Evolutionary conservation across 208 protist species (phyloP).

Genomic region (Acanthamoeba healyi): DNA sequence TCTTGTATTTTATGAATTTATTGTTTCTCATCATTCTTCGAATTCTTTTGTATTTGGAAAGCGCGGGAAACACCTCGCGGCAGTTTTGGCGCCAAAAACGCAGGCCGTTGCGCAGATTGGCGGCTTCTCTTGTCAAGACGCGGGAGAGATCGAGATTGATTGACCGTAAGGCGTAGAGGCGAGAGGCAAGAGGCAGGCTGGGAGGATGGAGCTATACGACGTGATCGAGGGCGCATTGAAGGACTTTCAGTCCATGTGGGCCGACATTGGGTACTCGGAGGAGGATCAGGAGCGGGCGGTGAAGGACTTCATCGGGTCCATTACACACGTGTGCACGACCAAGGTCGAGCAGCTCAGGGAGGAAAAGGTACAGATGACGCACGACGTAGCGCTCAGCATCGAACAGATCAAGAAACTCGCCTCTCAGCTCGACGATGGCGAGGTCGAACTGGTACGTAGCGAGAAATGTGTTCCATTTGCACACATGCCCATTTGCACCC

Average conservation of each 20-base stretch:
- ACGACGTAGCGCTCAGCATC: neutral
- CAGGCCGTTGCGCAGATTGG: too few species aligned
- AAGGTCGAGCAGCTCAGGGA: neutral
- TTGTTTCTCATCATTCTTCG: too few species aligned
- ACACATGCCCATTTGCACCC: neutral
- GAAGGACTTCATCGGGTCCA: neutral
- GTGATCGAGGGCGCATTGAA: neutral
- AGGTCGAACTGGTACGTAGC: slow-evolving; percentile 39
- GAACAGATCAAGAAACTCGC: slow-evolving; percentile 20
- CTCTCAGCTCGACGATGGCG: slow-evolving; percentile 7
- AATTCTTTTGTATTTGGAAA: too few species aligned
- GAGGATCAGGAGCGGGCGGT: neutral
- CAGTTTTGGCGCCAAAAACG: too few species aligned
- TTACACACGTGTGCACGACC: neutral
- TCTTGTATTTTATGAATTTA: too few species aligned
- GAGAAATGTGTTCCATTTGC: too few species aligned
- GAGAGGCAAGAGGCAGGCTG: neutral
- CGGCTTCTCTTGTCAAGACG: too few species aligned
- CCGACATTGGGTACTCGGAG: slow-evolving; percentile 23
- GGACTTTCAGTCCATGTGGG: neutral
- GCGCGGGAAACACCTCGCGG: too few species aligned
- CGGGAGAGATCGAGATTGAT: too few species aligned
- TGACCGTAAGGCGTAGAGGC: too few species aligned
- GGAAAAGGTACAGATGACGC: neutral
- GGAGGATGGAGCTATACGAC: slow-evolving; percentile 12